These are phyloP conservation scores for Aspergillus hancockii DNA, from an alignment of 495 filamentous ascomycete species.

Conservation along the genomic window DNA sequence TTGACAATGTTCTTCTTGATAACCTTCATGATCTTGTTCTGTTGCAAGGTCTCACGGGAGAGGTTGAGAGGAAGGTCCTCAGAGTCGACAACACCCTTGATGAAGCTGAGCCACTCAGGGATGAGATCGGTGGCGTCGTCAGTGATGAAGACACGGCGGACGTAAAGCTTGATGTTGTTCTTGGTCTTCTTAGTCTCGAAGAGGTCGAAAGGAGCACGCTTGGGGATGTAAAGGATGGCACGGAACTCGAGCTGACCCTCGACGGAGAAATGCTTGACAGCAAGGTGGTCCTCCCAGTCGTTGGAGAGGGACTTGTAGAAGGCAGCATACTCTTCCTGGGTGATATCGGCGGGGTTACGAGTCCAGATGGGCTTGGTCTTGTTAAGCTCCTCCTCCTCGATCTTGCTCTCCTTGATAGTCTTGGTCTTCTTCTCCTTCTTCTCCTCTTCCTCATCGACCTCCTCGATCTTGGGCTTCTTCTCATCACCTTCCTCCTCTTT, in stretches of 20 bases:
- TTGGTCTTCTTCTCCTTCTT: slow-evolving; percentile 95
- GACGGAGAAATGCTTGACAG: slow-evolving; percentile 99
- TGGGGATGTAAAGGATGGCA: slow-evolving; percentile 98
- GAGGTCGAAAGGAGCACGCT: slow-evolving; percentile 98
- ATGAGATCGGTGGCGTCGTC: slow-evolving; percentile 99
- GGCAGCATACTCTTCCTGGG: slow-evolving; percentile 91
- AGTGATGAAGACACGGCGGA: slow-evolving; percentile 99
- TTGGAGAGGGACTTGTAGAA: slow-evolving; percentile 99
- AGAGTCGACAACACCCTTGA: slow-evolving; percentile 99
- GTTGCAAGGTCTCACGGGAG: slow-evolving; percentile 99
- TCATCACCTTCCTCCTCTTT: slow-evolving; percentile 80
- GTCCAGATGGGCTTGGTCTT: slow-evolving; percentile 99
- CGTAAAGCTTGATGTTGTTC: slow-evolving; percentile 99
- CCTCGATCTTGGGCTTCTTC: slow-evolving; percentile 75
- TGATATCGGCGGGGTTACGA: slow-evolving; percentile 94
- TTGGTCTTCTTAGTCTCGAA: slow-evolving; percentile 99
- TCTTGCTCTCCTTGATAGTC: slow-evolving; percentile 98
- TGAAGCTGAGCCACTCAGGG: slow-evolving; percentile 97
- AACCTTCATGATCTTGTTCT: slow-evolving; percentile 99
- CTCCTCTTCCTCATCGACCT: slow-evolving; percentile 82
- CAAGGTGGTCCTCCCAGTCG: slow-evolving; percentile 99
- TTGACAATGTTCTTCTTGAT: slow-evolving; percentile 99
- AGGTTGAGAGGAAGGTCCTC: slow-evolving; percentile 98
- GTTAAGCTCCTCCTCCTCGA: slow-evolving; percentile 99
- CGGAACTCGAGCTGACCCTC: slow-evolving; percentile 99